Conservation (phyloP, 257 asterid species). For the Solanum clarkiae region DNA sequence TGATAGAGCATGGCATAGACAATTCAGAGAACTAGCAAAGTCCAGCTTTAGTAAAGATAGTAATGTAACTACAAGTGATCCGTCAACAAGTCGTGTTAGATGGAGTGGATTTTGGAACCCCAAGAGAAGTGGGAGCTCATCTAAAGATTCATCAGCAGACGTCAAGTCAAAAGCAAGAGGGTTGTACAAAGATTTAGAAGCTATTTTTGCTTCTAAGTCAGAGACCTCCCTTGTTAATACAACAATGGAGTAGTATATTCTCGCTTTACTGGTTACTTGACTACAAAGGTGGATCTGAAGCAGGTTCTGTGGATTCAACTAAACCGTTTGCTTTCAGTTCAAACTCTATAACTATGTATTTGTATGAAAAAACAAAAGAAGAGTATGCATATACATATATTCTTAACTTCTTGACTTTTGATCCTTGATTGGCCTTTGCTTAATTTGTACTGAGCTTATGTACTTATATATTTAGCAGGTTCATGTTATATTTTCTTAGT, state of each 20-base stretch:
- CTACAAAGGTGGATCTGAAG: background rate
- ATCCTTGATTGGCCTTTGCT: background rate
- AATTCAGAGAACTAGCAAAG: slow-evolving; percentile 63
- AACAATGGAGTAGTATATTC: background rate
- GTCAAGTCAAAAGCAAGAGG: slow-evolving; percentile 50
- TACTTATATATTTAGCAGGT: background rate
- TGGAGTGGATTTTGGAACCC: slow-evolving; percentile 59
- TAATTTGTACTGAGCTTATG: background rate
- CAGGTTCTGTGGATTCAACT: background rate
- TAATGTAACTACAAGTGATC: slow-evolving; percentile 25
- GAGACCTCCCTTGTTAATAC: background rate
- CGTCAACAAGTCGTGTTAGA: slow-evolving; percentile 47
- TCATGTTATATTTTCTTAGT: background rate
- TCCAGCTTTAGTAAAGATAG: slow-evolving; percentile 60
- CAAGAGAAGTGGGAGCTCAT: slow-evolving; percentile 68
- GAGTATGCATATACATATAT: background rate
- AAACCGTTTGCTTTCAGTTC: background rate
- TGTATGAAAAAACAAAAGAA: background rate
- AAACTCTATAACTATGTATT: background rate
- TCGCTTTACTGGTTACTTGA: background rate
- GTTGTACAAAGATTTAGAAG: slow-evolving; percentile 67
- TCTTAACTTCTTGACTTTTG: background rate
- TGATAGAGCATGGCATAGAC: slow-evolving; percentile 66
- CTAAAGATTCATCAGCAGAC: slow-evolving; percentile 47
- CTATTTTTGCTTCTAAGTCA: slow-evolving; percentile 73